phyloP scores from a whole-genome alignment of 345 rosid genomes.

The Lepidium aucheri region DNA sequence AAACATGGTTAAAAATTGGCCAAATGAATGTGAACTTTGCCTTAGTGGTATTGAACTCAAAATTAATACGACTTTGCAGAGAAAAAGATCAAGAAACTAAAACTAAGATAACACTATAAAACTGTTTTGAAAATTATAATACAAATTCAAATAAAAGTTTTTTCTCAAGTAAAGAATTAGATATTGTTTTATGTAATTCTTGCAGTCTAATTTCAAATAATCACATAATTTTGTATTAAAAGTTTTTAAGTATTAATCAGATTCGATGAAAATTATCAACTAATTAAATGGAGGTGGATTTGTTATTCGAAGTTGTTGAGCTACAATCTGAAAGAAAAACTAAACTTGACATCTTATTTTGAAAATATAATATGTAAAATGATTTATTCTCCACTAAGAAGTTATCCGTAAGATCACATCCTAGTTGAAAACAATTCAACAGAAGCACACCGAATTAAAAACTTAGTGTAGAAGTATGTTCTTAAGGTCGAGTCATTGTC shows the following conservation, averaged over 20 bases:
- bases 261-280: too few species aligned
- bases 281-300: background rate
- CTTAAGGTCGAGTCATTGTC: conserved; percentile 25
- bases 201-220: too few species aligned
- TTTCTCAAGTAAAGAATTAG: too few species aligned
- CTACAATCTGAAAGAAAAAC: conserved; percentile 11
- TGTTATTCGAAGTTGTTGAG: conserved; percentile 15
- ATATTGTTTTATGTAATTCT: too few species aligned
- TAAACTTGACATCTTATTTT: background rate
- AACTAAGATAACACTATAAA: too few species aligned
- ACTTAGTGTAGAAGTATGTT: conserved; percentile 27
- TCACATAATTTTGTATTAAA: too few species aligned
- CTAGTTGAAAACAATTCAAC: conserved; percentile 1
- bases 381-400: conserved; percentile 7
- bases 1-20: background rate
- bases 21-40: background rate
- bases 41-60: background rate
- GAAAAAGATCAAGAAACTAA: background rate
- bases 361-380: background rate
- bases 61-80: background rate
- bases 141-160: too few species aligned
- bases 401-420: conserved; percentile 14
- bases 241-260: too few species aligned
- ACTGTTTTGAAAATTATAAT: too few species aligned
- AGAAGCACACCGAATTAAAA: conserved; percentile 16